Conservation (phyloP, 2,329 filamentous ascomycete species). For the Cordyceps tenuipes region DNA sequence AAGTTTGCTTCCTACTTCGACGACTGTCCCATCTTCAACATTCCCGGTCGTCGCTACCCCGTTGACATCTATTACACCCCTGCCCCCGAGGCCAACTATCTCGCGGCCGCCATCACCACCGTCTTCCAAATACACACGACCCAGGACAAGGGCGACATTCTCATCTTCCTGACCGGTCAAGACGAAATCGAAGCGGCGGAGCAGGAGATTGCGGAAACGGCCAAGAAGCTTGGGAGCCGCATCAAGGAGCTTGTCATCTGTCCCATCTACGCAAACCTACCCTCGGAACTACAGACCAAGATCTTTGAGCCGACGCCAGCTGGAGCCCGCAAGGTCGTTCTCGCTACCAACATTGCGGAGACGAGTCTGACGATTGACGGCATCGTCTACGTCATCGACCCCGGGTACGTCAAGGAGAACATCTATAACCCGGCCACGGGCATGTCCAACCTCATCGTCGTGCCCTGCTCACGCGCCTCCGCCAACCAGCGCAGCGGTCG, state of each 20-base stretch:
- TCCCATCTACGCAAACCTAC: slow-evolving; percentile 90
- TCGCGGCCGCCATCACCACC: slow-evolving; percentile 84
- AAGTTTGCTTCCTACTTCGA: slow-evolving; percentile 92
- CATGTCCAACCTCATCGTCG: slow-evolving; percentile 86
- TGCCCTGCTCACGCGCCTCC: slow-evolving; percentile 83
- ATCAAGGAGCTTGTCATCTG: slow-evolving; percentile 82
- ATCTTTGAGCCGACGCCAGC: slow-evolving; percentile 92
- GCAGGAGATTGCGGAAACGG: slow-evolving; percentile 75
- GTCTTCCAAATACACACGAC: slow-evolving; percentile 92
- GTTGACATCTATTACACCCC: slow-evolving; percentile 89
- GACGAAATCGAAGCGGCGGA: slow-evolving; percentile 92
- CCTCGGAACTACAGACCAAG: slow-evolving; percentile 80
- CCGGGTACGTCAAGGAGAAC: slow-evolving; percentile 92
- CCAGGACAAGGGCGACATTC: slow-evolving; percentile 76
- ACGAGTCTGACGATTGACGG: slow-evolving; percentile 93
- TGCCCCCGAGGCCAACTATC: slow-evolving; percentile 87
- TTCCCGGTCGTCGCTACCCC: slow-evolving; percentile 79
- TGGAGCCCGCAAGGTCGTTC: slow-evolving; percentile 77
- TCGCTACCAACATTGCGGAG: slow-evolving; percentile 96
- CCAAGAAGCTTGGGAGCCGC: slow-evolving; percentile 74
- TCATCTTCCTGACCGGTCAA: slow-evolving; percentile 92
- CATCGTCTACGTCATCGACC: slow-evolving; percentile 92
- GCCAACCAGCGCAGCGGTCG: slow-evolving; percentile 90
- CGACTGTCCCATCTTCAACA: slow-evolving; percentile 87
- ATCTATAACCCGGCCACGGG: slow-evolving; percentile 85